Percentiles rank a stretch among this genome's conserved stretches.
Conservation (phyloP, 371 early-diverging fungal species). For the Syncephalastrum racemosum region DNA sequence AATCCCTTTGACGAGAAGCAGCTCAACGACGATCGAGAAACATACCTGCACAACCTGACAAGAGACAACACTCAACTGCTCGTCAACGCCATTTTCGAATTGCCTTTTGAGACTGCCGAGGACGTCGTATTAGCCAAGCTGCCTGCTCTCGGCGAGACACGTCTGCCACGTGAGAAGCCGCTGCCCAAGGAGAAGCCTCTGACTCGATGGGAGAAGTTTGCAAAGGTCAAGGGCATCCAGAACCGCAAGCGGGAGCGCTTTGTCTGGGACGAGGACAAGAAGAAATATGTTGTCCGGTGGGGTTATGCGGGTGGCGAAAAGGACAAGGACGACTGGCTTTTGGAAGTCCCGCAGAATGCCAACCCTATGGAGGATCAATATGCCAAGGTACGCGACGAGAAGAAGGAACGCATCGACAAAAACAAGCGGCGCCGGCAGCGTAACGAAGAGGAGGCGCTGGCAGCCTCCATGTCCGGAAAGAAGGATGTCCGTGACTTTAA, state of each 20-base stretch:
- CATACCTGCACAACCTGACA: slow-evolving; percentile 68
- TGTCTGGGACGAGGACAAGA: slow-evolving; percentile 86
- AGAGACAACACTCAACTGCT: slow-evolving; percentile 87
- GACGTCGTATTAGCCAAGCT: slow-evolving; percentile 81
- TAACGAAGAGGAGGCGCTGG: slow-evolving; percentile 79
- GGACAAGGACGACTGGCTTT: slow-evolving; percentile 86
- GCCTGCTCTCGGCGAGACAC: slow-evolving; percentile 60
- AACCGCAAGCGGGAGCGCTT: slow-evolving; percentile 83
- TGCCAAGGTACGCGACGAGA: slow-evolving; percentile 71
- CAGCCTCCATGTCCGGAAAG: slow-evolving; percentile 49
- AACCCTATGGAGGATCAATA: slow-evolving; percentile 90
- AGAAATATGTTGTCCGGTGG: slow-evolving; percentile 88
- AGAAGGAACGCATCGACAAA: slow-evolving; percentile 85
- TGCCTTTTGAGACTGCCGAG: slow-evolving; percentile 71
- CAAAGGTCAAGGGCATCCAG: slow-evolving; percentile 95
- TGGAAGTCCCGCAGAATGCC: slow-evolving; percentile 82
- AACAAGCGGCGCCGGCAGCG: slow-evolving; percentile 83
- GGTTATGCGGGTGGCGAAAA: slow-evolving; percentile 86
- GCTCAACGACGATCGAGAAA: slow-evolving; percentile 37
- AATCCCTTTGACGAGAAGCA: slow-evolving; percentile 72
- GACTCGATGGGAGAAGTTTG: slow-evolving; percentile 99
- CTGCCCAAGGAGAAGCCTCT: slow-evolving; percentile 84
- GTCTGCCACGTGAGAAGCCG: slow-evolving; percentile 90
- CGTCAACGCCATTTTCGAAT: slow-evolving; percentile 85
- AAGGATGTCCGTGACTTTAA: slow-evolving; percentile 50